These are phyloP conservation scores for Aspergillus campestris DNA, from an alignment of 495 filamentous ascomycete species.

Conservation along the genomic window DNA sequence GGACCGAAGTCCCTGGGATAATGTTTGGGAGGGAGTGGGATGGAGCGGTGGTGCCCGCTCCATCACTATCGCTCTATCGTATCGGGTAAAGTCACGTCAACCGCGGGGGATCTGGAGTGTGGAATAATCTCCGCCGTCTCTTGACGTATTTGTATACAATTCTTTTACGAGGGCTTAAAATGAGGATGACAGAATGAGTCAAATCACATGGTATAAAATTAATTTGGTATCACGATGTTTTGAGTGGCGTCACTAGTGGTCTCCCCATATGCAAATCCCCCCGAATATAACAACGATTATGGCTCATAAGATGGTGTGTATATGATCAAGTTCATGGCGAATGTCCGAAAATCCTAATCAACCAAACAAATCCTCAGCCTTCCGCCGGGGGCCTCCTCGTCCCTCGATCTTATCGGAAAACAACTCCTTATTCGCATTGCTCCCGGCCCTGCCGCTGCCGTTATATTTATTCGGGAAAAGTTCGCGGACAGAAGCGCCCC, in stretches of 20 bases:
- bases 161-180: no score
- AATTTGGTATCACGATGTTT: slow-evolving; percentile 4
- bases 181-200: no score
- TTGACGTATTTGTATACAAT: no score
- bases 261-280: background rate
- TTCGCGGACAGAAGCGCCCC: slow-evolving; percentile 51
- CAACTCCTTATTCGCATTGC: slow-evolving; percentile 63
- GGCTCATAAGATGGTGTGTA: no score
- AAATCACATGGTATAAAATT: background rate
- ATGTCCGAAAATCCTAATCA: slow-evolving; percentile 6
- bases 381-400: slow-evolving; percentile 38
- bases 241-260: slow-evolving; percentile 1
- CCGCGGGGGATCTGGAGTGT: no score
- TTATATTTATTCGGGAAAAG: slow-evolving; percentile 61
- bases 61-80: no score
- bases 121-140: no score
- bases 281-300: background rate
- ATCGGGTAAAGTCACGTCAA: no score
- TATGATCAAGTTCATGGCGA: no score
- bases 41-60: no score
- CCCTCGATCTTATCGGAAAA: slow-evolving; percentile 50
- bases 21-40: background rate
- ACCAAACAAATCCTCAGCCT: slow-evolving; percentile 45
- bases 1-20: background rate
- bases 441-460: background rate